phyloP scores from a whole-genome alignment of 2,329 filamentous ascomycete species.

The Gyromitra esculenta region DNA sequence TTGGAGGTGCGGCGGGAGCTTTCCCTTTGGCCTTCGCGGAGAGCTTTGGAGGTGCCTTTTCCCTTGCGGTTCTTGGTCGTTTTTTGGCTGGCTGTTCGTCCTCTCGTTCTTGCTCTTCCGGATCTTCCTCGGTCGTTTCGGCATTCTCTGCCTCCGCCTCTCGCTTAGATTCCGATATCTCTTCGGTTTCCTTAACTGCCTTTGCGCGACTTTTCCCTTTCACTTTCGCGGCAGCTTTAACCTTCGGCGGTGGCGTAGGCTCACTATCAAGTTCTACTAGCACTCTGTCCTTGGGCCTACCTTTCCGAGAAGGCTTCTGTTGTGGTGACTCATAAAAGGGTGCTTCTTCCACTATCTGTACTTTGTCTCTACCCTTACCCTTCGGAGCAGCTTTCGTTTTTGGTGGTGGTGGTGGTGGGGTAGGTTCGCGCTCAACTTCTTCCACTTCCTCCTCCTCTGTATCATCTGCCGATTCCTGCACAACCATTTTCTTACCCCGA shows the following conservation, averaged over 20 bases:
- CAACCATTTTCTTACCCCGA: slow-evolving; percentile 30
- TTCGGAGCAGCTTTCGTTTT: slow-evolving; percentile 34
- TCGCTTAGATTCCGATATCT: slow-evolving; percentile 23
- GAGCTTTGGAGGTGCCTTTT: slow-evolving; percentile 13
- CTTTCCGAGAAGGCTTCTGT: too few species aligned
- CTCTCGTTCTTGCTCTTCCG: slow-evolving; percentile 8
- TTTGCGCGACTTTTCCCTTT: slow-evolving; percentile 26
- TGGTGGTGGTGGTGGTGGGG: slow-evolving; percentile 32
- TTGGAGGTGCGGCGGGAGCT: slow-evolving; percentile 16
- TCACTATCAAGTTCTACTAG: slow-evolving; percentile 49
- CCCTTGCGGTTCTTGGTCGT: slow-evolving; percentile 14
- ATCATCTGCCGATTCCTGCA: slow-evolving; percentile 36
- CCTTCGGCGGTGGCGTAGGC: slow-evolving; percentile 51
- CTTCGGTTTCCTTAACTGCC: slow-evolving; percentile 49
- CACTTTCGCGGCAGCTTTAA: slow-evolving; percentile 49
- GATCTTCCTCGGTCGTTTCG: not conserved
- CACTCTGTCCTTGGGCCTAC: too few species aligned
- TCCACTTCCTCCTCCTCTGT: slow-evolving; percentile 56
- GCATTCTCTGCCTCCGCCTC: slow-evolving; percentile 15
- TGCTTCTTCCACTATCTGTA: slow-evolving; percentile 53
- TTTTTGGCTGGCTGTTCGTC: slow-evolving; percentile 32
- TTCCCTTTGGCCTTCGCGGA: slow-evolving; percentile 45
- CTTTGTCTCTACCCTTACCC: slow-evolving; percentile 55
- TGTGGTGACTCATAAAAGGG: too few species aligned
- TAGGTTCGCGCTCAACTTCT: slow-evolving; percentile 55